Conservation (phyloP, 2,329 filamentous ascomycete genomes). For the Fusarium fujikuroi region DNA sequence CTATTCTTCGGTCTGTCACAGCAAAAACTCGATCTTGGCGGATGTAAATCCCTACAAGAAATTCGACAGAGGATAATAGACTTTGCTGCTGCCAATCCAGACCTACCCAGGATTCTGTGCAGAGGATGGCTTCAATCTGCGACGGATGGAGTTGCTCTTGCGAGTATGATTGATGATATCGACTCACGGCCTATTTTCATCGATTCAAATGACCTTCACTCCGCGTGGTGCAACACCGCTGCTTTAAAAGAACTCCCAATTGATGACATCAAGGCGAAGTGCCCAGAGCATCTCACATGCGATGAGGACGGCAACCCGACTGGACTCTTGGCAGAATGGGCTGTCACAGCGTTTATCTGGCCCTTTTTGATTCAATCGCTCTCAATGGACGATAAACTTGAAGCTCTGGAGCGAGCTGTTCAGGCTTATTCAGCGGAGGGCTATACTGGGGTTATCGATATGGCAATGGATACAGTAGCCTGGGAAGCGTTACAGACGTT, state of each 20-base stretch:
- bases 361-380: conserved; percentile 56
- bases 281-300: conserved; percentile 57
- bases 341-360: conserved; percentile 59
- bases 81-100: conserved; percentile 55
- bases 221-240: conserved; percentile 61
- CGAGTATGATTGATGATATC: conserved; percentile 56
- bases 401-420: conserved; percentile 56
- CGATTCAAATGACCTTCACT: conserved; percentile 62
- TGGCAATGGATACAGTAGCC: conserved; percentile 63
- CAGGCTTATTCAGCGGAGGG: conserved; percentile 57
- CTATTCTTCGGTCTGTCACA: conserved; percentile 60
- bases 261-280: conserved; percentile 53
- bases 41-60: conserved; percentile 55
- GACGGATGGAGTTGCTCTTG: conserved; percentile 51
- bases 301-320: conserved; percentile 56
- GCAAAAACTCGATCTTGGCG: conserved; percentile 56
- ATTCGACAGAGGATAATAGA: conserved; percentile 55
- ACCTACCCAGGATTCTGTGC: conserved; percentile 57
- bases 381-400: conserved; percentile 54
- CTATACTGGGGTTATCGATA: conserved; percentile 62
- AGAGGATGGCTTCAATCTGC: conserved; percentile 60
- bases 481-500: conserved; percentile 57
- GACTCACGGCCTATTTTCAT: conserved; percentile 62
- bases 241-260: conserved; percentile 58
- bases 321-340: conserved; percentile 59